Percentiles rank a stretch among this genome's conserved stretches.
Conservation (phyloP, 352 stramenopile genomes). For the Pythium folliculosum region DNA sequence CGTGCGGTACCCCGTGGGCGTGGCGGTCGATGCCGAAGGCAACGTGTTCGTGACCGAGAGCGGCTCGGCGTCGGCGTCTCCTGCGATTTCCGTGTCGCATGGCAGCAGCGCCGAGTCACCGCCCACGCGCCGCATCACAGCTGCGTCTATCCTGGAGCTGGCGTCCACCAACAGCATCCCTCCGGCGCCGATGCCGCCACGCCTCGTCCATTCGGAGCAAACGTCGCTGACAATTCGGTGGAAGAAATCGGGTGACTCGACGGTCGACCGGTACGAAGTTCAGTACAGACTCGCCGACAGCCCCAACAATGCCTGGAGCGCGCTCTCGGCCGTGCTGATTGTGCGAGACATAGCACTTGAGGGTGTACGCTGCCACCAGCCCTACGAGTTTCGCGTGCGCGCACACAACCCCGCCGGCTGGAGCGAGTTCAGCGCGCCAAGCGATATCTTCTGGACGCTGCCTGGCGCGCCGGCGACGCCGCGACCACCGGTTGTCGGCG, state of each 20-base stretch:
- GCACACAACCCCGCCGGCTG: slow-evolving; percentile 65
- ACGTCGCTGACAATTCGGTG: slow-evolving; percentile 53
- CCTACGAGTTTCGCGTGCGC: slow-evolving; percentile 61
- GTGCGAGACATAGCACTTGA: slow-evolving; percentile 50
- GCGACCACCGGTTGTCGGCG: slow-evolving; percentile 47
- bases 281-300: slow-evolving; percentile 61
- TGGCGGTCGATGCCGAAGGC: slow-evolving; percentile 63
- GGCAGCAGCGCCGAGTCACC: slow-evolving; percentile 13
- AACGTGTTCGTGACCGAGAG: slow-evolving; percentile 74
- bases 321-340: slow-evolving; percentile 36
- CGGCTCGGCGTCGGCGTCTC: background rate
- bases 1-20: slow-evolving; percentile 66
- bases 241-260: slow-evolving; percentile 63
- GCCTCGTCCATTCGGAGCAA: slow-evolving; percentile 53
- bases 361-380: slow-evolving; percentile 47
- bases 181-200: slow-evolving; percentile 36
- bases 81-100: background rate
- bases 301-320: slow-evolving; percentile 47
- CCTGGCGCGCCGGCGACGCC: slow-evolving; percentile 49
- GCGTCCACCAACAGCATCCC: slow-evolving; percentile 42
- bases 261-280: slow-evolving; percentile 72
- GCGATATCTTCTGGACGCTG: slow-evolving; percentile 59
- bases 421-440: slow-evolving; percentile 61
- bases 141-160: slow-evolving; percentile 60
- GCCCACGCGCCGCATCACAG: slow-evolving; percentile 55